Evolutionary conservation across 331 rosid species (phyloP).

Genomic region (Rosa hybrid): DNA sequence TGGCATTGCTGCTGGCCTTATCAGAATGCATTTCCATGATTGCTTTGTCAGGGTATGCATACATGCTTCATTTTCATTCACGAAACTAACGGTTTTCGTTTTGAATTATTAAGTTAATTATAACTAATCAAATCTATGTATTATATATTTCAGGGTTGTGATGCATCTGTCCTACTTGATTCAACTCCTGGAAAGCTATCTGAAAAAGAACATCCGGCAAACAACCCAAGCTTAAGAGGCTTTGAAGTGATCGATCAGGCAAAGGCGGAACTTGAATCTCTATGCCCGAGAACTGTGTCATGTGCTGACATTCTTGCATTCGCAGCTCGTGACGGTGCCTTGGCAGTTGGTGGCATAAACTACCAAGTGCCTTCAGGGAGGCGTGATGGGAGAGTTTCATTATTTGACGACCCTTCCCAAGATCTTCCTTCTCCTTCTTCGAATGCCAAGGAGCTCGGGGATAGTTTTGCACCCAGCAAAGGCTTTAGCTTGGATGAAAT

Average conservation of each 20-base stretch:
- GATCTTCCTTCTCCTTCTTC: slow-evolving; percentile 28
- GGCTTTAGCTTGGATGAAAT: slow-evolving; percentile 38
- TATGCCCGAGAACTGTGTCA: slow-evolving; percentile 41
- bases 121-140: neutral
- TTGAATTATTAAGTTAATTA: neutral
- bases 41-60: slow-evolving; percentile 40
- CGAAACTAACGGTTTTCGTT: neutral
- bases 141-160: slow-evolving; percentile 34
- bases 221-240: slow-evolving; percentile 40
- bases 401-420: neutral
- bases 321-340: slow-evolving; percentile 37
- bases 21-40: slow-evolving; percentile 42
- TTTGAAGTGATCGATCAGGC: slow-evolving; percentile 44
- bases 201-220: slow-evolving; percentile 27
- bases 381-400: slow-evolving; percentile 32
- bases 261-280: slow-evolving; percentile 34
- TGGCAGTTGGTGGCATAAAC: slow-evolving; percentile 26
- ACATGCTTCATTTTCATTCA: neutral
- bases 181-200: slow-evolving; percentile 27
- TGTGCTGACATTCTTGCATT: slow-evolving; percentile 47
- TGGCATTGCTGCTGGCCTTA: slow-evolving; percentile 36
- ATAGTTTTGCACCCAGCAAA: slow-evolving; percentile 14
- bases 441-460: slow-evolving; percentile 22
- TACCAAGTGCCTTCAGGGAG: slow-evolving; percentile 34
- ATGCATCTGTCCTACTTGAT: slow-evolving; percentile 42